Evolutionary conservation across 23 red algal species (phyloP), one percentile per base, ranked within the genome.

Genomic region (Gracilaria vermiculophylla): DNA sequence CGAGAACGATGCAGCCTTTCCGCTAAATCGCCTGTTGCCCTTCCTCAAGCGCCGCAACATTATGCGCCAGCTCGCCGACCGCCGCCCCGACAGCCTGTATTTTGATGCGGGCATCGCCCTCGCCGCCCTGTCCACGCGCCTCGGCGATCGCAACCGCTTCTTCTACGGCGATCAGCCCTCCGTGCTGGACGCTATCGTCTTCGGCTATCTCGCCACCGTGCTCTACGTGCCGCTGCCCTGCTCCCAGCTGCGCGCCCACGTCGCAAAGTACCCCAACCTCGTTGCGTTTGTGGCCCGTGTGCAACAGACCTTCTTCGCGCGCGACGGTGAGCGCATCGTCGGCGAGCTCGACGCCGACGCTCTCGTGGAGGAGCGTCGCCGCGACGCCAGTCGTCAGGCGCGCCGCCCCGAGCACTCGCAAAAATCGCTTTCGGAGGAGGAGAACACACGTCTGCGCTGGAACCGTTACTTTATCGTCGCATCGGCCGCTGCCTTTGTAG

Each of bases 171-270:
- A 82, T 10, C 16, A 44, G 9, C 53, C 89, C 9, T 75, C 78
- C 37, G 78, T 85, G 19, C 66, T 93, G 35, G 89, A 93, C 80
- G 89, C 89, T 5, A 69, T 93, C 11, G 89, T 78, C 28, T 93
- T 84, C 53, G 89, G 89, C 15, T 77, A 85, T 41, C 78, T 93
- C 24, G 89, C 89, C 23, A 60, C 79, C 28, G 78, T 93, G 15
- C 62, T 93, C 11, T 93, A 83, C 89, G 70, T 83, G 33, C 89
- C 89, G 28, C 78, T 85, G n/a, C 76, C 88, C 6, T 62, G 58
- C 65, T 77, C 78, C 11, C 25, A 83, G 48, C 47, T 93, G 35
- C 78, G 88, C 64, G 61, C 35, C 13, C 53, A 77, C 12, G 45
- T 92, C 37, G 76, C 88, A 21, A 72, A 73, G 27, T 75, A 61